These are phyloP conservation scores for Boechera divaricarpa DNA, from an alignment of 345 rosid genomes.

Conservation along the genomic window DNA sequence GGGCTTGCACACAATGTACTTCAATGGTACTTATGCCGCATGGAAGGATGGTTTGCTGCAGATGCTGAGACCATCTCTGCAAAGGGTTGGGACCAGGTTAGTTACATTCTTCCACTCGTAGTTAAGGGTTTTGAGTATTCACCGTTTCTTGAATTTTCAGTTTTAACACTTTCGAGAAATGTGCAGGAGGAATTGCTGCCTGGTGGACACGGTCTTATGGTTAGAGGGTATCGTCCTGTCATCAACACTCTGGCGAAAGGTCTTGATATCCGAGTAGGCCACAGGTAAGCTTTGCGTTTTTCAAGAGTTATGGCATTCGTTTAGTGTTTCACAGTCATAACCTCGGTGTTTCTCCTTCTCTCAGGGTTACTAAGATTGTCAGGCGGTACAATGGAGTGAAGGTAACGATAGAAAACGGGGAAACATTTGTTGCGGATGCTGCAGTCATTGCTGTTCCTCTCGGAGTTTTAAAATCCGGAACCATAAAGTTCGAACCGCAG, in stretches of 20 bases:
- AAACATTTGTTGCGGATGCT: conserved; percentile 82
- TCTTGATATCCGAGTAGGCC: conserved; percentile 81
- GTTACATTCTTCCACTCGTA: conserved; percentile 7
- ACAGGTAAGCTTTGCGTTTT: conserved; percentile 55
- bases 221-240: conserved; percentile 94
- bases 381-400: conserved; percentile 78
- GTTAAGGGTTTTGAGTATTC: neutral
- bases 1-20: conserved; percentile 83
- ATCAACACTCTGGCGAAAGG: conserved; percentile 96
- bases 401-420: conserved; percentile 75
- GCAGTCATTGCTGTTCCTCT: conserved; percentile 82
- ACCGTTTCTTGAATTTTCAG: neutral
- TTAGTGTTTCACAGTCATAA: conserved; percentile 5
- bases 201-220: conserved; percentile 99
- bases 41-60: conserved; percentile 99
- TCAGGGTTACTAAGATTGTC: conserved; percentile 75
- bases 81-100: conserved; percentile 87
- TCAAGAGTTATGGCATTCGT: neutral
- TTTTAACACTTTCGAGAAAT: conserved; percentile 12
- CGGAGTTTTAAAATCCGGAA: conserved; percentile 79
- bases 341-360: neutral
- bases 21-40: conserved; percentile 96
- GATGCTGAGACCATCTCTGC: conserved; percentile 94
- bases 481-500: conserved; percentile 73
- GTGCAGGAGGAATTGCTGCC: conserved; percentile 87